These are phyloP conservation scores for Hirsutella rhossiliensis DNA, from an alignment of 2,329 filamentous ascomycete genomes.

Conservation along the genomic window DNA sequence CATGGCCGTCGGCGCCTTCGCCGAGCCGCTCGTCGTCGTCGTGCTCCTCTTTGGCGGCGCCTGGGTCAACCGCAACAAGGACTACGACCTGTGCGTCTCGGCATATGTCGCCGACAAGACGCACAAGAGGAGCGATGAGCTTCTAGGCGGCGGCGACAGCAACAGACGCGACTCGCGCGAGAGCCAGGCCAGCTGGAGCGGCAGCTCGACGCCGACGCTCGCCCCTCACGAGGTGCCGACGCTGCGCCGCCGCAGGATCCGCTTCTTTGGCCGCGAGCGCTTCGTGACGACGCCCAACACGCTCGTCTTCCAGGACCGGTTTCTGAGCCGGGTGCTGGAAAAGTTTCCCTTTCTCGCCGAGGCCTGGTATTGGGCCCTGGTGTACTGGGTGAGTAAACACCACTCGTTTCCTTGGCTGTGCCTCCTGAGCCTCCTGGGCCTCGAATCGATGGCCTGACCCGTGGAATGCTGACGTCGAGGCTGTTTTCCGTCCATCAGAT, in stretches of 20 bases:
- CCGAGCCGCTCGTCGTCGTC: constrained; percentile 29
- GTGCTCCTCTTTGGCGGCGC: constrained; percentile 30
- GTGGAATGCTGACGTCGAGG: neutral
- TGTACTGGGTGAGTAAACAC: constrained; percentile 8
- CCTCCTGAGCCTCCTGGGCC: neutral
- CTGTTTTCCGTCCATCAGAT: constrained; percentile 32
- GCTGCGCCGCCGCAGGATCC: constrained; percentile 20
- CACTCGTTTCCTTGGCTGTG: too few species aligned
- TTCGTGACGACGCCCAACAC: constrained; percentile 44
- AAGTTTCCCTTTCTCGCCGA: constrained; percentile 63
- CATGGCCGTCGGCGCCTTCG: constrained; percentile 28
- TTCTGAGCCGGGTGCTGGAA: constrained; percentile 50
- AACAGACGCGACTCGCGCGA: constrained; percentile 13
- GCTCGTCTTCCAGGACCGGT: constrained; percentile 41
- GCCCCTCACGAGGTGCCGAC: constrained; percentile 12
- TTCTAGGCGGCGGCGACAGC: neutral
- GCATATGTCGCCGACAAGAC: constrained; percentile 8
- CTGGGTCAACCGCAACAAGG: constrained; percentile 29
- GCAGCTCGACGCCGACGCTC: constrained; percentile 14
- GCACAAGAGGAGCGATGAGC: constrained; percentile 19
- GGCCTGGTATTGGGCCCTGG: constrained; percentile 56
- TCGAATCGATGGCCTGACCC: neutral
- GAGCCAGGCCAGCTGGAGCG: constrained; percentile 10
- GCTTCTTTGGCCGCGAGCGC: constrained; percentile 17
- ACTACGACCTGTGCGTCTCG: constrained; percentile 16